Evolutionary conservation across 192 early-diverging fungal species (phyloP), one percentile per base, ranked within the genome.

Genomic region (Mortierella alpina): DNA sequence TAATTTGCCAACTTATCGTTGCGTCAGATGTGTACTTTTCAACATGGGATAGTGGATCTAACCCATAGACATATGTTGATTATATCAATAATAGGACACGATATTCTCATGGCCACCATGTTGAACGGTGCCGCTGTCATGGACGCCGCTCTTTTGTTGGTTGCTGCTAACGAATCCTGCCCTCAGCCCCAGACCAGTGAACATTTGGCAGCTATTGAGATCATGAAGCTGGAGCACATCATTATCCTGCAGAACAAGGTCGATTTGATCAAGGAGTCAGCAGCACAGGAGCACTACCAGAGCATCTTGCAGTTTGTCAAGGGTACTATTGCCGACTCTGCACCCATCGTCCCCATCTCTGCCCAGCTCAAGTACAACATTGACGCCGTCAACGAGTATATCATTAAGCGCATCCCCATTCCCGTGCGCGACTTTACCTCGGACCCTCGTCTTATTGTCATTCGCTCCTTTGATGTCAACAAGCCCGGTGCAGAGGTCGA

Each of bases 101-200:
- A 99, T 87, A 95, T 98, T 93, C 93, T 98, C 72, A 98, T 98
- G 98, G 95, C 96, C 45, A 98, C 96, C 68, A 98, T 99, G 98
- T 88, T 99, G 70, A 97, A 96, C 88, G 98, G 98, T 70, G 95
- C 95, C 46, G 97, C 97, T 44, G 96, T 99, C 68, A 99, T 99
- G 97, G 97, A 99, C 88, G 97, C 97, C 55, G 98, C 98, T 7
- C 84, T 99, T 70, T 90, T 99, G 53, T 88, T 99, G 75, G 94
- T 99, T 88, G 97, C 98, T 7, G 98, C 93, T 69, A 99, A 99
- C 86, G 98, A 98, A 88, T 90, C 93, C 17, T 98, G 98, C 88
- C 98, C 98, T 49, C 98, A 99, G 88, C 98, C 98, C 31, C 98
- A 99, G 88, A 99, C 98, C 42, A 93, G 91, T 31, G 98, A 99